A percentile compares a stretch with the other conserved stretches of the same genome.
These are phyloP conservation scores for Buxus sempervirens DNA, from an alignment of 164 flowering plant species.

Conservation along the genomic window DNA sequence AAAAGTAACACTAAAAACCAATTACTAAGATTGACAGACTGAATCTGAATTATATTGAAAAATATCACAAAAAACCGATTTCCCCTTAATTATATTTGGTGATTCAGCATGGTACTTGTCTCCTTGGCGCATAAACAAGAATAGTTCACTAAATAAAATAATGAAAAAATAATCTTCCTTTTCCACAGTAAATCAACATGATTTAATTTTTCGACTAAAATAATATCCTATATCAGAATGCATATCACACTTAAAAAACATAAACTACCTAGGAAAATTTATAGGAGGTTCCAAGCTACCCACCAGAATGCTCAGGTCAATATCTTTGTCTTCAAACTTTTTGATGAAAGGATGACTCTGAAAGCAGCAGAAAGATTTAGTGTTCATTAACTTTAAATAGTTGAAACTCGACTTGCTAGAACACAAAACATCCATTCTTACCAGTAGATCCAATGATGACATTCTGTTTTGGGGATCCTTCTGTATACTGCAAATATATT, in stretches of 20 bases:
- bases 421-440: constrained; percentile 24
- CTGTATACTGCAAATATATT: constrained; percentile 67
- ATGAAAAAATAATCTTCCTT: too few relatives aligned
- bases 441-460: constrained; percentile 88
- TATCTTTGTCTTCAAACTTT: constrained; percentile 89
- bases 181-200: not conserved
- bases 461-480: constrained; percentile 77
- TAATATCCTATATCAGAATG: constrained; percentile 5
- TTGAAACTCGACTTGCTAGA: not conserved
- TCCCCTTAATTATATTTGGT: too few relatives aligned
- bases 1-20: too few relatives aligned
- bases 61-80: too few relatives aligned
- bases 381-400: not conserved
- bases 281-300: constrained; percentile 79
- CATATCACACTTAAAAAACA: constrained; percentile 10
- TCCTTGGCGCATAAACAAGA: too few relatives aligned
- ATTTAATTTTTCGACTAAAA: not conserved
- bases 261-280: constrained; percentile 54
- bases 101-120: too few relatives aligned
- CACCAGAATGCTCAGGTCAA: constrained; percentile 71
- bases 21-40: too few relatives aligned
- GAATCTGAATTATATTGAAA: too few relatives aligned
- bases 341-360: constrained; percentile 91
- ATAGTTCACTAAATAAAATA: too few relatives aligned
- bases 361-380: constrained; percentile 10